These are phyloP conservation scores for Clarireedia paspali DNA, from an alignment of 2,329 filamentous ascomycete species.

Conservation along the genomic window DNA sequence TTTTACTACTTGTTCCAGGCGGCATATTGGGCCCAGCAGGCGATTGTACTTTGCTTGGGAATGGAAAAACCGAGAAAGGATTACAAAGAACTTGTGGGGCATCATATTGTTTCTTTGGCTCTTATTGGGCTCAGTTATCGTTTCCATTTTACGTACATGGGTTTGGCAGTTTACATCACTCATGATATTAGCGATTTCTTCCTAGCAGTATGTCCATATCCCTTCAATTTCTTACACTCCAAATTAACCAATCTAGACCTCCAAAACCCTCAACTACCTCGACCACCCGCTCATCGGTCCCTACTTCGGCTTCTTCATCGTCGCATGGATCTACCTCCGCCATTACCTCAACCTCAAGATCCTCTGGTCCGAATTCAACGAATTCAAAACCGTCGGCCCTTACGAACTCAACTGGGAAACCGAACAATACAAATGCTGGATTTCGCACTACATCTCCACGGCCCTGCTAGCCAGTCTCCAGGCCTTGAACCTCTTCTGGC, in stretches of 20 bases:
- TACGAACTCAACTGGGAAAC: constrained; percentile 70
- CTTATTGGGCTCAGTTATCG: constrained; percentile 84
- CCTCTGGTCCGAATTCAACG: constrained; percentile 64
- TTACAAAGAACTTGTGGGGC: constrained; percentile 84
- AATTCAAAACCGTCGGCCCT: constrained; percentile 66
- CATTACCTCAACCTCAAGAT: constrained; percentile 77
- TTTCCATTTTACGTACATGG: constrained; percentile 95
- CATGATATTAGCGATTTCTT: constrained; percentile 95
- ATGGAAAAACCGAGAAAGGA: constrained; percentile 92
- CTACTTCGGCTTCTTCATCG: constrained; percentile 79
- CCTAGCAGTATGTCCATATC: constrained; percentile 60
- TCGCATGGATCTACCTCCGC: constrained; percentile 79
- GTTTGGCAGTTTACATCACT: constrained; percentile 85
- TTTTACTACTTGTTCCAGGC: constrained; percentile 93
- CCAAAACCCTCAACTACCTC: constrained; percentile 87
- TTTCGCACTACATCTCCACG: constrained; percentile 63
- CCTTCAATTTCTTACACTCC: background rate
- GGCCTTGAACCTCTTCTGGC: constrained; percentile 72
- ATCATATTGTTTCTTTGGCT: constrained; percentile 80
- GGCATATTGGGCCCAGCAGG: constrained; percentile 91
- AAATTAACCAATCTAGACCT: constrained; percentile 49
- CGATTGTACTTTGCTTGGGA: constrained; percentile 77
- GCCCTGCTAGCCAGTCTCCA: constrained; percentile 58
- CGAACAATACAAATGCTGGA: constrained; percentile 67
- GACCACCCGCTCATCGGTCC: constrained; percentile 68